Conservation (phyloP, 2,329 filamentous ascomycete genomes). For the Didymella segeticola region DNA sequence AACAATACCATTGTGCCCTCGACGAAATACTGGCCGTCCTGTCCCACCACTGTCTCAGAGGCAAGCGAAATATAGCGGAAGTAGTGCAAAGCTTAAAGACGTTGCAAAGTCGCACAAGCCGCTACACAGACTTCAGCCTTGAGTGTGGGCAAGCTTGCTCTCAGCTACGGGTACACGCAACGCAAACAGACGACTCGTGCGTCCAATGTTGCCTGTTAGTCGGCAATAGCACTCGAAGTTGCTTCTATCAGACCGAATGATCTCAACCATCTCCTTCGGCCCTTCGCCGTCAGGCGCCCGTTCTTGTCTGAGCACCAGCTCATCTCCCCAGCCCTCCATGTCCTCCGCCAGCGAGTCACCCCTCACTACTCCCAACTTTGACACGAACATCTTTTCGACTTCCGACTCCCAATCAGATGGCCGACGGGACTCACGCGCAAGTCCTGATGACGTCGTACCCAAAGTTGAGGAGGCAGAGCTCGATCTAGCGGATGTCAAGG, state of each 20-base stretch:
- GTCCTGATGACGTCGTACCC: slow-evolving; percentile 52
- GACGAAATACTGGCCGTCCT: slow-evolving; percentile 14
- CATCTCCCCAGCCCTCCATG: slow-evolving; percentile 50
- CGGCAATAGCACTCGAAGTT: slow-evolving; percentile 27
- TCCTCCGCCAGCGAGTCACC: slow-evolving; percentile 51
- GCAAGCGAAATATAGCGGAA: neutral
- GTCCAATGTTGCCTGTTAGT: slow-evolving; percentile 36
- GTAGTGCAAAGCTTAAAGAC: neutral
- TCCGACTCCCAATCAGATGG: slow-evolving; percentile 37
- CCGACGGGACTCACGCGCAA: slow-evolving; percentile 32
- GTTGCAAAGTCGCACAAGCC: slow-evolving; percentile 18
- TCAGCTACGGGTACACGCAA: slow-evolving; percentile 1
- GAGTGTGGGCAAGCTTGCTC: slow-evolving; percentile 1
- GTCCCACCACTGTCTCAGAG: slow-evolving; percentile 17
- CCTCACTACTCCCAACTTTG: slow-evolving; percentile 45
- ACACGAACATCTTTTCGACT: slow-evolving; percentile 30
- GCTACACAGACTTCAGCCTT: slow-evolving; percentile 9
- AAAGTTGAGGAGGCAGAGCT: slow-evolving; percentile 63
- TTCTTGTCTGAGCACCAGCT: slow-evolving; percentile 49
- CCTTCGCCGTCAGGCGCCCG: slow-evolving; percentile 42
- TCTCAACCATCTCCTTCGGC: slow-evolving; percentile 44
- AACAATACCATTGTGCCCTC: slow-evolving; percentile 20
- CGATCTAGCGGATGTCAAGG: slow-evolving; percentile 48
- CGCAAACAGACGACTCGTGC: slow-evolving; percentile 13
- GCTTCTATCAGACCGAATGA: slow-evolving; percentile 41